A percentile compares a stretch with the other conserved stretches of the same genome.
These are phyloP conservation scores for Leishmania turanica DNA, from an alignment of 208 protist species.

Conservation along the genomic window DNA sequence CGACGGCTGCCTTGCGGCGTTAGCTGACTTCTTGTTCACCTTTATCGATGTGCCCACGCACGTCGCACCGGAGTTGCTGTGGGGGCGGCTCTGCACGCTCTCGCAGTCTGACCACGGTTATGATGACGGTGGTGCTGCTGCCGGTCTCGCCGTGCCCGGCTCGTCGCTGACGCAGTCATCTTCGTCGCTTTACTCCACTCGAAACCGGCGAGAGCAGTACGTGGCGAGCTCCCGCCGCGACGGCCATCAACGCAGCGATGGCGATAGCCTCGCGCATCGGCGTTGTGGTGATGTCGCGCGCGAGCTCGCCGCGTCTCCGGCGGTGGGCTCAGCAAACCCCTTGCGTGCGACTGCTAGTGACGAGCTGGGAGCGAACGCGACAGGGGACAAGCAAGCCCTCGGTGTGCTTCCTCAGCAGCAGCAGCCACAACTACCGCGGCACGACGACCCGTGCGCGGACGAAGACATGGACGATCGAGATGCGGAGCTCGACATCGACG, in stretches of 20 bases:
- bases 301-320: neutral
- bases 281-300: neutral
- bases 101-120: neutral
- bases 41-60: slow-evolving; percentile 28
- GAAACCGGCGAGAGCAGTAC: neutral
- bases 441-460: neutral
- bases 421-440: neutral
- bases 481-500: neutral
- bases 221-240: neutral
- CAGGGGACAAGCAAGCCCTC: neutral
- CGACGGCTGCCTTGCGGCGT: neutral
- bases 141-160: neutral
- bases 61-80: slow-evolving; percentile 31
- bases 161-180: neutral
- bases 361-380: neutral
- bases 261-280: neutral
- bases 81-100: slow-evolving; percentile 28
- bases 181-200: neutral
- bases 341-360: neutral
- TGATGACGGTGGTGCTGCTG: neutral
- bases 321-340: neutral
- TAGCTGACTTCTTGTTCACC: slow-evolving; percentile 24
- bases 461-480: slow-evolving; percentile 8
- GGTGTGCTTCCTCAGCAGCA: neutral
- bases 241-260: neutral